Base-by-base conservation (phyloP, 768 basidiomycete species). In the Suillus tomentosus region DNA sequence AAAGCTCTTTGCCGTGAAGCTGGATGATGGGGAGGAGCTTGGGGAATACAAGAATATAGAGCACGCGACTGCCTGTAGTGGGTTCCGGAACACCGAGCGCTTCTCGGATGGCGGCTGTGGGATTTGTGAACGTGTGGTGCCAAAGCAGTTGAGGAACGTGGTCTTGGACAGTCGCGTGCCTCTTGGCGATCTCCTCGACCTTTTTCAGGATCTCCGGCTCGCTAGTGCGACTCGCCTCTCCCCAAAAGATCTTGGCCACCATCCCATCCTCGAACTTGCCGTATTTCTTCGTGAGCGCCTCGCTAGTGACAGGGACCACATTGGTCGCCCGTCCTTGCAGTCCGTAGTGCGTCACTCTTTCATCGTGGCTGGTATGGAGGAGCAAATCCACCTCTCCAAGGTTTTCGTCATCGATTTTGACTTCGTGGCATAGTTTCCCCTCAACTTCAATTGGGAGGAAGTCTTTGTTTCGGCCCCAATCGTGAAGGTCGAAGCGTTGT, bases 291-390 rank as follows among this genome's bases (percentile, higher is more conserved):
- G 47, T 0, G 11, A 61, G 36, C 3, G 17, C 42, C 24, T 53
- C 15, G 27, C 45, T 37, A 10, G 60, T 53, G 42, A 61, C 34
- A 31, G 34, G 22, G 19, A 53, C 34, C 8, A 61, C 60, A 55
- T 61, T 55, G 34, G 48, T 61, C 3, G 60, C 47, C 11, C 50
- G 34, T 19, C 60, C 47, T 37, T 51, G 40, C 2, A 61, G n/a
- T n/a, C 60, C 48, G 37, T 50, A 54, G 34, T 61, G 42, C 13
- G 27, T 61, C 17, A 39, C 59, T 37, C 36, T 37, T n/a, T 56
- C 54, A 3, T 37, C n/a, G 54, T 37, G n/a, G n/a, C n/a, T 22
- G 5, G 47, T 48, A 10, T 48, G n/a, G 22, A 48, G n/a, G n/a
- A 48, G 3, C 11, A 48, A n/a, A 48, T 48, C 48, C 22, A 48